Evolutionary conservation across 805 yeast species (phyloP).

Genomic region (Candida hungchunana): DNA sequence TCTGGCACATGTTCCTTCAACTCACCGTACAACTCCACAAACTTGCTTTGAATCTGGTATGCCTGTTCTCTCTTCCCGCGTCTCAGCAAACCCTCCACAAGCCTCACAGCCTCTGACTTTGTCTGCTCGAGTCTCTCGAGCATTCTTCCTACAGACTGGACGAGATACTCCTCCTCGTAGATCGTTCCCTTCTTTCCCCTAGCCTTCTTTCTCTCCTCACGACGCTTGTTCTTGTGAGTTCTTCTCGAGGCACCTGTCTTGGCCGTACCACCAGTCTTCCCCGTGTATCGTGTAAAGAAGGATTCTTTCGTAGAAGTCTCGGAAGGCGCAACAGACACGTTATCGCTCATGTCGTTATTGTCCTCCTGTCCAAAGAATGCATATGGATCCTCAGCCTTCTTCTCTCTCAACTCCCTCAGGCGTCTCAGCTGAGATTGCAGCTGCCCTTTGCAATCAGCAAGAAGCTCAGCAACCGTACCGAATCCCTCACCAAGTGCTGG

Average conservation of each 20-base stretch:
- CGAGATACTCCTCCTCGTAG: conserved; percentile 93
- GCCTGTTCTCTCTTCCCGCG: conserved; percentile 77
- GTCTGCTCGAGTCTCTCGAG: conserved; percentile 76
- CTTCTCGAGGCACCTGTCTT: conserved; percentile 93
- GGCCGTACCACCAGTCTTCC: conserved; percentile 93
- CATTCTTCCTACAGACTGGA: conserved; percentile 83
- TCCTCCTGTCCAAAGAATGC: conserved; percentile 73
- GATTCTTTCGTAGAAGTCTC: conserved; percentile 92
- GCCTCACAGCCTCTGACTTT: conserved; percentile 63
- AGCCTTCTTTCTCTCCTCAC: conserved; percentile 94
- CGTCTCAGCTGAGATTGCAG: conserved; percentile 77
- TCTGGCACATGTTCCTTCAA: conserved; percentile 64
- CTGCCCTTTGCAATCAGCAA: conserved; percentile 93
- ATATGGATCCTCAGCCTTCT: conserved; percentile 81
- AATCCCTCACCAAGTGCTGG: conserved; percentile 82
- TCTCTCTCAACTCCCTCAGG: conserved; percentile 76
- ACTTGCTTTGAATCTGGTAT: conserved; percentile 66
- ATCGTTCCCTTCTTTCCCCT: conserved; percentile 97
- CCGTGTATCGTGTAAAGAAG: conserved; percentile 92
- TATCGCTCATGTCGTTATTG: conserved; percentile 70
- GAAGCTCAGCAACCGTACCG: conserved; percentile 77
- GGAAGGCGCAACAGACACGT: conserved; percentile 91
- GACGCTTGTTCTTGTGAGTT: conserved; percentile 85
- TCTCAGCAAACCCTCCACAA: conserved; percentile 74
- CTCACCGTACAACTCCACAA: conserved; percentile 50